A percentile compares a stretch with the other conserved stretches of the same genome.
Evolutionary conservation across 2,329 filamentous ascomycete species (phyloP).

Genomic region (Onygena corvina): DNA sequence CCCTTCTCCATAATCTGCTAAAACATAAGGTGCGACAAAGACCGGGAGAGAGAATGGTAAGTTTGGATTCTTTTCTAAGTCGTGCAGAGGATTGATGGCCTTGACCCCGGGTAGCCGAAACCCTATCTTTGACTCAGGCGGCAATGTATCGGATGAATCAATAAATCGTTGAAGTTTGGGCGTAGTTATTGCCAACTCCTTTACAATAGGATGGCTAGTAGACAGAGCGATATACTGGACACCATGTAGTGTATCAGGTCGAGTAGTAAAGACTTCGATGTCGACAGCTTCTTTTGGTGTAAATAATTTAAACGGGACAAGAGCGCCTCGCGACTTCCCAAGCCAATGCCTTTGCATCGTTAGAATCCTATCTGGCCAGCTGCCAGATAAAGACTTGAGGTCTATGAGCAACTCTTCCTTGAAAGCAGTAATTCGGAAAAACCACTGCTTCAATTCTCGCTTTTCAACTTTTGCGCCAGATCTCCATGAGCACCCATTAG

Average conservation of each 20-base stretch:
- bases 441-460: constrained; percentile 73
- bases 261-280: constrained; percentile 69
- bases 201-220: constrained; percentile 57
- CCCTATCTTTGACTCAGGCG: constrained; percentile 48
- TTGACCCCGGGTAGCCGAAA: constrained; percentile 52
- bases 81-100: constrained; percentile 52
- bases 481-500: constrained; percentile 73
- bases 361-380: constrained; percentile 73
- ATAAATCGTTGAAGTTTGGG: constrained; percentile 56
- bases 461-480: constrained; percentile 77
- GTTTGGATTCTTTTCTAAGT: constrained; percentile 41
- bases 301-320: constrained; percentile 56
- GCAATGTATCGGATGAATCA: constrained; percentile 43
- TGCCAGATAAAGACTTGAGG: constrained; percentile 52
- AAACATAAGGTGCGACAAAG: constrained; percentile 72
- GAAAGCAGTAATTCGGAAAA: constrained; percentile 70
- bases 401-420: constrained; percentile 60
- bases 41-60: constrained; percentile 48
- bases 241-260: constrained; percentile 75
- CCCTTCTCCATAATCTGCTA: constrained; percentile 74
- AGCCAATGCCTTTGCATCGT: constrained; percentile 83
- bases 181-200: constrained; percentile 48
- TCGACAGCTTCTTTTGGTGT: constrained; percentile 27
- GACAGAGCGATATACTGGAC: constrained; percentile 76
- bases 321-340: constrained; percentile 62